Percentiles rank a stretch among this genome's conserved stretches.
Evolutionary conservation across 768 basidiomycete species (phyloP).

Genomic region (Pisolithus orientalis): DNA sequence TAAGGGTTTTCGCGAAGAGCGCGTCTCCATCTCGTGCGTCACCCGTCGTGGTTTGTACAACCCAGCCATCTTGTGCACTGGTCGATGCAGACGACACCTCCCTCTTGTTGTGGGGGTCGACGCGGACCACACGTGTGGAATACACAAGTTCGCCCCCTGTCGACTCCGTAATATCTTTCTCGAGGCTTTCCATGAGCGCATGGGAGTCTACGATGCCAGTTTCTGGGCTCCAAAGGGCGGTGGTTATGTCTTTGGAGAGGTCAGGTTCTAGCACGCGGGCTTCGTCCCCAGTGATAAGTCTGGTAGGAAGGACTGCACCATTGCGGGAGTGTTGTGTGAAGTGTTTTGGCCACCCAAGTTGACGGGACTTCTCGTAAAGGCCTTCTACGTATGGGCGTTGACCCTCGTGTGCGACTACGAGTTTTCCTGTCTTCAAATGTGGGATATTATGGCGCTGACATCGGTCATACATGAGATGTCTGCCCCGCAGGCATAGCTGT

Average conservation of each 20-base stretch:
- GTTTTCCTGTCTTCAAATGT: conserved; percentile 74
- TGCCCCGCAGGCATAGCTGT: conserved; percentile 76
- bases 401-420: conserved; percentile 70
- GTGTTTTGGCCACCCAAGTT: conserved; percentile 45
- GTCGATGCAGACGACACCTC: conserved; percentile 22
- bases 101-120: conserved; percentile 54
- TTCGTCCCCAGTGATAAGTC: conserved; percentile 60
- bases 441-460: conserved; percentile 62
- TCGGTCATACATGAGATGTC: conserved; percentile 74
- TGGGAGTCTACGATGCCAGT: conserved; percentile 93
- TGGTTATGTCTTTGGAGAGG: conserved; percentile 61
- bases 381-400: conserved; percentile 67
- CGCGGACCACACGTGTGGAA: conserved; percentile 76
- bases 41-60: conserved; percentile 72
- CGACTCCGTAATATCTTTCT: conserved; percentile 71
- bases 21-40: conserved; percentile 48
- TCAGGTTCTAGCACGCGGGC: conserved; percentile 78
- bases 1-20: conserved; percentile 64
- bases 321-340: conserved; percentile 22
- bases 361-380: conserved; percentile 57
- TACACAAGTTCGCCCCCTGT: conserved; percentile 67
- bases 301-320: conserved; percentile 48
- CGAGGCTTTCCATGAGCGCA: conserved; percentile 73
- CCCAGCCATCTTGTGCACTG: conserved; percentile 64
- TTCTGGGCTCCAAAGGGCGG: conserved; percentile 75